Evolutionary conservation across 257 asterid genomes (phyloP).

Genomic region (Voacanga thouarsii): DNA sequence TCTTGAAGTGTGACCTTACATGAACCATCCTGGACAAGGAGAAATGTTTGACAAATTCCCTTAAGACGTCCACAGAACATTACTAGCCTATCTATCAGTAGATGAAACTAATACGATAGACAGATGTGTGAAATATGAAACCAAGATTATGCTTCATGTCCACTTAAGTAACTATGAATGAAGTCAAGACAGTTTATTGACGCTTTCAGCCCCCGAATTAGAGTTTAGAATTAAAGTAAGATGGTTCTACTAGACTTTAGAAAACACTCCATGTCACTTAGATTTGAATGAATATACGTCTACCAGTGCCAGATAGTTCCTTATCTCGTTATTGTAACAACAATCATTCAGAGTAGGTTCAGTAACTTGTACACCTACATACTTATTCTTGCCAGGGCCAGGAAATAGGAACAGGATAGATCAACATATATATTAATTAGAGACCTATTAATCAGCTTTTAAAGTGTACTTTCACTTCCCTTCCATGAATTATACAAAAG

Average conservation of each 20-base stretch:
- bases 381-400: background rate
- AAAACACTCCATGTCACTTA: background rate
- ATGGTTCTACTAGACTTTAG: background rate
- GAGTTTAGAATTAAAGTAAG: background rate
- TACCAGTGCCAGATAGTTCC: background rate
- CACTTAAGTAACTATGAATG: background rate
- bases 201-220: background rate
- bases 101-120: background rate
- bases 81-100: background rate
- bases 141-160: background rate
- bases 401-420: background rate
- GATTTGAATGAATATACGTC: background rate
- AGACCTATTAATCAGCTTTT: background rate
- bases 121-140: background rate
- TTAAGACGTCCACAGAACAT: background rate
- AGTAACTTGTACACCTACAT: background rate
- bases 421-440: background rate
- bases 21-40: conserved; percentile 67
- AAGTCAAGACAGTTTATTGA: background rate
- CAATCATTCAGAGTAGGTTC: background rate
- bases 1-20: conserved; percentile 70
- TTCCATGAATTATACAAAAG: background rate
- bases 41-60: background rate
- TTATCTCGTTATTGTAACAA: background rate
- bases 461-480: background rate